Percentiles rank a stretch among this genome's conserved stretches.
These are phyloP conservation scores for Papilionanthe hybrid DNA, from an alignment of 116 monocot species.

Conservation along the genomic window DNA sequence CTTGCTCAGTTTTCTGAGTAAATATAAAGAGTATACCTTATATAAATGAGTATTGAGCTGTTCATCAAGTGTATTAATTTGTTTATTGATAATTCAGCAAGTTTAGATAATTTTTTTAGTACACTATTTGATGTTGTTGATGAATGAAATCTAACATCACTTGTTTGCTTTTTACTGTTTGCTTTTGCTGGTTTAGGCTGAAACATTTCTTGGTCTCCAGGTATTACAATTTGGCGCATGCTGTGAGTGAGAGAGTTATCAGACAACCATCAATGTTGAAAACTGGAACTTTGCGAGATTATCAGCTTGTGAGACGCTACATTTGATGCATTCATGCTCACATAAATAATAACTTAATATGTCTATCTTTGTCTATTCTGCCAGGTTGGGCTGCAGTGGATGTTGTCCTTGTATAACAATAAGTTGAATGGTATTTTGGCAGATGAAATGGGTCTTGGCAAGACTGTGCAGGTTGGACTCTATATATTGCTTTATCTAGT, in stretches of 20 bases:
- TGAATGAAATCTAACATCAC: background rate
- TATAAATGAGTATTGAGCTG: background rate
- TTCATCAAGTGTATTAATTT: background rate
- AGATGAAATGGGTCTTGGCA: conserved; percentile 99
- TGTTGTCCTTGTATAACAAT: conserved; percentile 99
- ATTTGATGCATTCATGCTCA: background rate
- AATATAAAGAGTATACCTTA: background rate
- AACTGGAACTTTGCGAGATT: conserved; percentile 84
- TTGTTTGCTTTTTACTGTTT: background rate
- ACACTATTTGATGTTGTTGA: background rate
- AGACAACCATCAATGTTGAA: conserved; percentile 87
- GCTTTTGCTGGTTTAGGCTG: background rate
- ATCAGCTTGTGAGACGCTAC: conserved; percentile 70
- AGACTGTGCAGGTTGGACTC: conserved; percentile 82
- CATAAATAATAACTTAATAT: background rate
- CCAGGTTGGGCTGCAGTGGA: conserved; percentile 97
- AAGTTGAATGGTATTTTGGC: conserved; percentile 98
- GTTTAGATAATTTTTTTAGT: background rate
- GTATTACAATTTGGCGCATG: conserved; percentile 97
- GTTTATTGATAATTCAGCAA: background rate
- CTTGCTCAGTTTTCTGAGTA: background rate
- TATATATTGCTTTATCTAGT: conserved; percentile 5
- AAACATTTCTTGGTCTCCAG: conserved; percentile 28
- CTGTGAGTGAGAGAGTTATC: conserved; percentile 75
- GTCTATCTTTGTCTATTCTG: conserved; percentile 9